Percentiles rank a stretch among this genome's conserved stretches.
phyloP scores from a whole-genome alignment of 345 rosid genomes.

The Heritiera fomes region DNA sequence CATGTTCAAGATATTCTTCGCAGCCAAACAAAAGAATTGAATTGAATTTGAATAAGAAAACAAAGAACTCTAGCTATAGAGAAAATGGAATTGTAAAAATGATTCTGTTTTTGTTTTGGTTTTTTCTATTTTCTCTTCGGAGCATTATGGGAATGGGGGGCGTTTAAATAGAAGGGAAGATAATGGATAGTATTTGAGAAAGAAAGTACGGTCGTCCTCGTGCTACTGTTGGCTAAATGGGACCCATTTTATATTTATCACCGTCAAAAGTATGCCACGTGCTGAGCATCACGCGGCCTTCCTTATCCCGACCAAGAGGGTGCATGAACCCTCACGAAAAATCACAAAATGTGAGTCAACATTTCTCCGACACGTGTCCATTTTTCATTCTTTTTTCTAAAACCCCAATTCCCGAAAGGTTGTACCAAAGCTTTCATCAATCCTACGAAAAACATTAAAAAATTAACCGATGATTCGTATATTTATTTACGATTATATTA shows the following conservation, averaged over 20 bases:
- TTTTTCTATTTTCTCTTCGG: not conserved
- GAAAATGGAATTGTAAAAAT: not conserved
- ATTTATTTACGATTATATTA: no score
- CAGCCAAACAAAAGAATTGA: not conserved
- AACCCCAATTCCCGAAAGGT: not conserved
- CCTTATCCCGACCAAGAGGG: conserved; percentile 35
- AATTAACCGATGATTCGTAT: no score
- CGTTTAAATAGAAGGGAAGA: conserved; percentile 36
- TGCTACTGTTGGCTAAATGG: conserved; percentile 36
- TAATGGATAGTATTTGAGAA: not conserved
- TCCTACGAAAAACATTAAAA: not conserved
- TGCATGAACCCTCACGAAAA: conserved; percentile 48
- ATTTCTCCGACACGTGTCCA: conserved; percentile 34
- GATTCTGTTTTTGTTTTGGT: not conserved
- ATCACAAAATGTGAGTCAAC: conserved; percentile 27
- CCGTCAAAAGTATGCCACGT: conserved; percentile 39
- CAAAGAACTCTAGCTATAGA: not conserved
- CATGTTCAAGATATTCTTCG: conserved; percentile 42
- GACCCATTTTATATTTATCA: conserved; percentile 33
- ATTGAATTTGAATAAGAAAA: not conserved
- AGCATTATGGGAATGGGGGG: accelerated
- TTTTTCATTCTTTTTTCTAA: conserved; percentile 1
- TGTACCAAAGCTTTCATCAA: not conserved
- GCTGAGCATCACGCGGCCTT: conserved; percentile 32
- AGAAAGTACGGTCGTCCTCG: conserved; percentile 75